Conservation (phyloP, 202 grass and related monocot species). For the Zoysia matrella region DNA sequence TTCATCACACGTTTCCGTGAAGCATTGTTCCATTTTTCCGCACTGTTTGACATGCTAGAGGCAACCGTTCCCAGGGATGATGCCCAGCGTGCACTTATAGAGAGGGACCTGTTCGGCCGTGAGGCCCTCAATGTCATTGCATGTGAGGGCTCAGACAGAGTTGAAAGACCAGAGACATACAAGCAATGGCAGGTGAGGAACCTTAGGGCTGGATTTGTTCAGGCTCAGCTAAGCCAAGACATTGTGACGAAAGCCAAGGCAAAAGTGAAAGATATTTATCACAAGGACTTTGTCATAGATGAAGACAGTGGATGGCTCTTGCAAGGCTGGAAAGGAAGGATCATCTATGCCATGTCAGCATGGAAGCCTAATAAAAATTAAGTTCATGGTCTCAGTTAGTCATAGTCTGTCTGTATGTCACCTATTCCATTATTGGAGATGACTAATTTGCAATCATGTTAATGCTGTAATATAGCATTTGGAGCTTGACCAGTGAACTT, state of each 20-base stretch:
- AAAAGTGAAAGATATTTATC: constrained; percentile 79
- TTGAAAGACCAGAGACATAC: constrained; percentile 92
- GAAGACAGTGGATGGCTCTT: constrained; percentile 89
- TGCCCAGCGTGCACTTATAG: constrained; percentile 73
- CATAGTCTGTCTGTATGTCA: neutral
- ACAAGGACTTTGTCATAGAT: constrained; percentile 98
- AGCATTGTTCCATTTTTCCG: constrained; percentile 90
- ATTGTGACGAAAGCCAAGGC: constrained; percentile 84
- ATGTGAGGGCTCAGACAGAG: constrained; percentile 89
- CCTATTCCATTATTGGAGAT: constrained; percentile 29
- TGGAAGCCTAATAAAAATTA: constrained; percentile 77
- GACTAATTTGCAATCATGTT: constrained; percentile 23
- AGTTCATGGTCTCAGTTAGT: neutral
- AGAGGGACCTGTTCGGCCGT: constrained; percentile 82
- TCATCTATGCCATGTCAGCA: constrained; percentile 85
- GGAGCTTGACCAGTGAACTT: constrained; percentile 26
- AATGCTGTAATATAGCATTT: constrained; percentile 20
- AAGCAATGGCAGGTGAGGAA: constrained; percentile 99
- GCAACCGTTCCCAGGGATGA: constrained; percentile 80
- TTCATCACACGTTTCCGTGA: constrained; percentile 93
- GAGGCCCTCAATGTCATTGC: constrained; percentile 96
- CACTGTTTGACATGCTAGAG: constrained; percentile 92
- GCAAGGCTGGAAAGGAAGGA: constrained; percentile 97
- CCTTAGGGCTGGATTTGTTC: constrained; percentile 85
- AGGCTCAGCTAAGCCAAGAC: constrained; percentile 61